Base-by-base conservation (phyloP, 2,329 filamentous ascomycete genomes). In the Curvularia hawaiiensis region DNA sequence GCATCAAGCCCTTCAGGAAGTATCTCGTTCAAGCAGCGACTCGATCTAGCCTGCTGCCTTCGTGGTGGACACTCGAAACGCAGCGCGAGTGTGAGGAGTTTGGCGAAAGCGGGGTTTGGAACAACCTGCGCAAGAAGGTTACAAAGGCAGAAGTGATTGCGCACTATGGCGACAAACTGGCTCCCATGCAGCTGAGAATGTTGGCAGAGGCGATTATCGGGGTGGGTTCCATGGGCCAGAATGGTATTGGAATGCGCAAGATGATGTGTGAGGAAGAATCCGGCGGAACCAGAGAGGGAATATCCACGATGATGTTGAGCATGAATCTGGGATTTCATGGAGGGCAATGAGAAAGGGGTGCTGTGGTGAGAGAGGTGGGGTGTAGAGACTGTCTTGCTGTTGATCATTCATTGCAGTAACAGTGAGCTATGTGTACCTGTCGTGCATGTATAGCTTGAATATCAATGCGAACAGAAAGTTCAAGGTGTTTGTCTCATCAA, bases 141-240 rank as follows among this genome's bases (percentile, higher is more conserved):
- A 53, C 49, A 12, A 69, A 70, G 56, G 43, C 52, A 1, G 59
- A 66, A 12, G 49, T 72, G 7, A 63, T 65, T 7, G 33, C 59
- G 18, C 66, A 68, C 38, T 73, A 73, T 56, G 63, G 60, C 9
- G 58, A 67, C 18, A 20, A 56, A 0, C 60, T 55, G 51, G 63
- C 65, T 57, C 65, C 67, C 5, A 67, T 72, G 67, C 70, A 72
- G 55, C 38, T 72, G 51, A 48, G 66, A 31, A 68, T 74, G 66
- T 51, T 72, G 22, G 68, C 52, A 0, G 66, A 69, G 28, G 51
- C 45, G 8, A 61, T 68, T 3, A 68, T 67, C 45, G 58, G 63
- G 2, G 47, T 20, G 2, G 63, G 63, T 1, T 55, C 63, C 10
- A 60, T 60, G 38, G 67, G 67, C 0, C 52, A 63, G 49, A 43